A percentile compares a stretch with the other conserved stretches of the same genome.
Conservation (phyloP, 2,329 filamentous ascomycete genomes). For the Pseudogymnoascus sp. region DNA sequence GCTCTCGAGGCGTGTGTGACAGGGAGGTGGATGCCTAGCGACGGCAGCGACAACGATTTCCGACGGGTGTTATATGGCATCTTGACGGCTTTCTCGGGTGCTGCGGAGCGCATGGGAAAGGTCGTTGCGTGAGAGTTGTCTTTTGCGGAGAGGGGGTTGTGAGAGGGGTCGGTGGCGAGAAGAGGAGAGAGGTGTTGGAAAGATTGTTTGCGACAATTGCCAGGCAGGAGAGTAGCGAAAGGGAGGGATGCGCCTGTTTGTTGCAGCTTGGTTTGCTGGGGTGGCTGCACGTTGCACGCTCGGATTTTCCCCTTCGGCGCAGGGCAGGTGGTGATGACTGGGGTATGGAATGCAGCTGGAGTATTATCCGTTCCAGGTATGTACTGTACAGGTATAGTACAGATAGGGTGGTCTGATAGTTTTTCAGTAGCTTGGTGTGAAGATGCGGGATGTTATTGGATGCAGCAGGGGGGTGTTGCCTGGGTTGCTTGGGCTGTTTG, state of each 20-base stretch:
- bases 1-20: conserved; percentile 53
- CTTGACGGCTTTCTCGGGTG: conserved; percentile 11
- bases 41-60: conserved; percentile 88
- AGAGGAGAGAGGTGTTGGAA: not conserved
- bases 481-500: not conserved
- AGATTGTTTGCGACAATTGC: conserved; percentile 2
- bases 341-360: not conserved
- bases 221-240: not conserved
- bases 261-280: conserved; percentile 5
- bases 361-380: not conserved
- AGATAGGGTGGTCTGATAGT: not conserved
- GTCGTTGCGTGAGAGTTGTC: not conserved
- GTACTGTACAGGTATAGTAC: conserved; percentile 4
- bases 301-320: conserved; percentile 6
- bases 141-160: not conserved
- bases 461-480: not conserved
- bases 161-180: conserved; percentile 3
- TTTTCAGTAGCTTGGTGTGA: not conserved
- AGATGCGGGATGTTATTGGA: conserved; percentile 4
- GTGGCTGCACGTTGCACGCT: conserved; percentile 5
- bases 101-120: not conserved
- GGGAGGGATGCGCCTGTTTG: not conserved
- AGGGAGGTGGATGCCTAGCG: conserved; percentile 82
- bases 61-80: conserved; percentile 97
- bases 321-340: not conserved